These are phyloP conservation scores for Trichoderma oligosporum DNA, from an alignment of 2,329 filamentous ascomycete genomes.

Conservation along the genomic window DNA sequence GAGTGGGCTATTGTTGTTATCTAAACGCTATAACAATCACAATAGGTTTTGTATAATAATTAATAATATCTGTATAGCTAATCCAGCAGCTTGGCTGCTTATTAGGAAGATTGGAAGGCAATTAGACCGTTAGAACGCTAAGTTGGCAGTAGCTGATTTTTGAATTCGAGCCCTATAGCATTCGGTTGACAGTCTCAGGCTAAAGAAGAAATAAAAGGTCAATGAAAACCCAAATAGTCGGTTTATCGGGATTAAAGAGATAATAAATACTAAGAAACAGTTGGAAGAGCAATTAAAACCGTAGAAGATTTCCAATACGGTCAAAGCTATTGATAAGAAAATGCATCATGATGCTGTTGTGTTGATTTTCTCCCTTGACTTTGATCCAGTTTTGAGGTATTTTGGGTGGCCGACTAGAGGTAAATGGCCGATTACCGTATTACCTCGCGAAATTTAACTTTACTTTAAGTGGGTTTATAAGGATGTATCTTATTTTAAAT, in stretches of 20 bases:
- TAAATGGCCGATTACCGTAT: no score
- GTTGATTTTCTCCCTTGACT: no score
- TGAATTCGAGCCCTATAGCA: not conserved
- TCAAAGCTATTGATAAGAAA: no score
- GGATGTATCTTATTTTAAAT: no score
- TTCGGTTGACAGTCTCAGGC: not conserved
- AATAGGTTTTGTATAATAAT: not conserved
- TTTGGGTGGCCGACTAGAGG: no score
- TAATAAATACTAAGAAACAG: not conserved
- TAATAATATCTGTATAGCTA: not conserved
- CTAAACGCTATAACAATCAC: not conserved
- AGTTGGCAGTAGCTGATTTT: not conserved
- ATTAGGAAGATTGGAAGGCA: not conserved
- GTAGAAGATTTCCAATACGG: no score
- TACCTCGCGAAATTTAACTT: no score
- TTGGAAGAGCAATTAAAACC: not conserved
- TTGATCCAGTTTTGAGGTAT: no score
- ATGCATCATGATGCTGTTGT: no score
- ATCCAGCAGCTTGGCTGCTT: not conserved
- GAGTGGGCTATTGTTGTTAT: not conserved
- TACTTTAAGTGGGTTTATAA: no score
- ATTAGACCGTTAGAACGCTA: not conserved
- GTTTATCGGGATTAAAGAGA: not conserved
- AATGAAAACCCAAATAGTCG: slow-evolving; percentile 2
- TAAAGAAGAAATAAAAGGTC: not conserved